These are phyloP conservation scores for Ceratobasidium theobromae DNA, from an alignment of 1,284 basidiomycete species.

Conservation along the genomic window DNA sequence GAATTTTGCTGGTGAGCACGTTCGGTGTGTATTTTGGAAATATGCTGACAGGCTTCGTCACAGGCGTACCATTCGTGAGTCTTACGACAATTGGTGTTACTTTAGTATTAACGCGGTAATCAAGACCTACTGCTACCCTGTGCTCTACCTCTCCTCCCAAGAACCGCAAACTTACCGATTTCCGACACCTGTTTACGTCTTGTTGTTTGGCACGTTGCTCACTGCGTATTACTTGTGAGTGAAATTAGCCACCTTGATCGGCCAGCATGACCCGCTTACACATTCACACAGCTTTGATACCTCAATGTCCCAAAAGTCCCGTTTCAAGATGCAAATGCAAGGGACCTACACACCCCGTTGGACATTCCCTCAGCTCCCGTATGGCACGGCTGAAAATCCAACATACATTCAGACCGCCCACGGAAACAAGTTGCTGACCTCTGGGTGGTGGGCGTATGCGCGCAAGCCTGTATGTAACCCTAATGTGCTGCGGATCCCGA, in stretches of 20 bases:
- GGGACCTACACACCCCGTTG: conserved; percentile 83
- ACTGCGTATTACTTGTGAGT: conserved; percentile 83
- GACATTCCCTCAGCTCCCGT: conserved; percentile 93
- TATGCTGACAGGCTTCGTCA: not conserved
- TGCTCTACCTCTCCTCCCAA: conserved; percentile 97
- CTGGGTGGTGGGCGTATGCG: conserved; percentile 88
- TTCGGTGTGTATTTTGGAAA: not conserved
- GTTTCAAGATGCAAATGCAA: conserved; percentile 96
- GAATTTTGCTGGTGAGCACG: conserved; percentile 86
- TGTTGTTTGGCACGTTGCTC: conserved; percentile 73
- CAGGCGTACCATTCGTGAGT: conserved; percentile 69
- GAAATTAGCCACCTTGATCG: not conserved
- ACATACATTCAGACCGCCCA: conserved; percentile 92
- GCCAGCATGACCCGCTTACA: not conserved
- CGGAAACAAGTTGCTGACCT: conserved; percentile 85
- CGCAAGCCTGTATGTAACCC: conserved; percentile 65
- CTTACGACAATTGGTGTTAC: too few relatives aligned
- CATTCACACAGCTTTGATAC: conserved; percentile 73
- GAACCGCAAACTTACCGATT: conserved; percentile 87
- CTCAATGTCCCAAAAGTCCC: conserved; percentile 95
- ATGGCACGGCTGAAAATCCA: conserved; percentile 85
- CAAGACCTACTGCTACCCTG: conserved; percentile 97
- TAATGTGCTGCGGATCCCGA: not conserved
- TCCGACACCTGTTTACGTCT: conserved; percentile 71
- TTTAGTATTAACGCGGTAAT: too few relatives aligned